These are phyloP conservation scores for Penicillium desertorum DNA, from an alignment of 495 filamentous ascomycete genomes.

Conservation along the genomic window DNA sequence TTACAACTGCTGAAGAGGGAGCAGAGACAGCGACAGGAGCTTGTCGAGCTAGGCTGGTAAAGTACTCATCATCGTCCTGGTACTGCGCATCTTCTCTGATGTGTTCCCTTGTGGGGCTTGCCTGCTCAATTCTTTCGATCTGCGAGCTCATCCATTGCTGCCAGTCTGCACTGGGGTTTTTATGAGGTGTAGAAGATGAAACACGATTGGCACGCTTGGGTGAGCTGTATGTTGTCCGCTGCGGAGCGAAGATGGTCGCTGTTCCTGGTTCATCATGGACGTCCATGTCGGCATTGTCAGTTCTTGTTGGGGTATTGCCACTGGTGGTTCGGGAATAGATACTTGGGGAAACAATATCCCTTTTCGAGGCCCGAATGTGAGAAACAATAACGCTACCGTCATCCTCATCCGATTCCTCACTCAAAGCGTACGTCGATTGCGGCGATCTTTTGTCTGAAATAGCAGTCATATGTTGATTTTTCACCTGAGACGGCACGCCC, in stretches of 20 bases:
- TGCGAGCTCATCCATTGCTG: slow-evolving; percentile 51
- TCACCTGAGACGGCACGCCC: slow-evolving; percentile 2
- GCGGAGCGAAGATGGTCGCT: slow-evolving; percentile 47
- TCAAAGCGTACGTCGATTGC: slow-evolving; percentile 2
- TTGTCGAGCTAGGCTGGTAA: slow-evolving; percentile 19
- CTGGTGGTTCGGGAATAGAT: slow-evolving; percentile 57
- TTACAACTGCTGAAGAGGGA: background rate
- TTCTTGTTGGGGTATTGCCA: slow-evolving; percentile 39
- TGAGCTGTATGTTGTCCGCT: slow-evolving; percentile 42
- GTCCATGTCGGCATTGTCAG: slow-evolving; percentile 16
- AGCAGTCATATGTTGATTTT: background rate
- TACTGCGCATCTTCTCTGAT: slow-evolving; percentile 62
- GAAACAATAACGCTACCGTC: slow-evolving; percentile 25
- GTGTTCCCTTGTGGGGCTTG: slow-evolving; percentile 46
- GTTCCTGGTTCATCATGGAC: slow-evolving; percentile 35
- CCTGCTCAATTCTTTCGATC: slow-evolving; percentile 40
- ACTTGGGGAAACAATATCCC: slow-evolving; percentile 43
- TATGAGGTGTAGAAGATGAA: background rate
- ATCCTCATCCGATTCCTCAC: slow-evolving; percentile 24
- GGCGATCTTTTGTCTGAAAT: background rate
- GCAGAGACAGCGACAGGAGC: background rate
- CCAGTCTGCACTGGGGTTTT: slow-evolving; percentile 42
- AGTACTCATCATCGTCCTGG: slow-evolving; percentile 42
- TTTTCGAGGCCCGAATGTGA: background rate
- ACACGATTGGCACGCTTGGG: slow-evolving; percentile 23